Evolutionary conservation across 2,329 filamentous ascomycete genomes (phyloP).

Genomic region (Cercospora berteroae): DNA sequence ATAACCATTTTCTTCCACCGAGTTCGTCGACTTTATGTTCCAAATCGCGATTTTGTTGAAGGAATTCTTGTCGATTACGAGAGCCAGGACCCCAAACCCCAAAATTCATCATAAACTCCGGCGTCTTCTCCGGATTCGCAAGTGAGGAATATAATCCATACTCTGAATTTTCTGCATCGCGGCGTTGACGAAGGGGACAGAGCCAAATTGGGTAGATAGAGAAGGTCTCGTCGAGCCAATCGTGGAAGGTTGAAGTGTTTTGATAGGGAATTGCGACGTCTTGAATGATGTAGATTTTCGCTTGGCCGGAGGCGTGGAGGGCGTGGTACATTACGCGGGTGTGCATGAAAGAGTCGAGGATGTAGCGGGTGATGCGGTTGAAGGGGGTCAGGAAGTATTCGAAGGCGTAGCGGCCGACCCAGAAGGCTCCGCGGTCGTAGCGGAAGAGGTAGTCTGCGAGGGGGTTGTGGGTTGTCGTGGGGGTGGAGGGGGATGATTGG

Average conservation of each 20-base stretch:
- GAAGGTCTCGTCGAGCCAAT: slow-evolving; percentile 51
- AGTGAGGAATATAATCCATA: slow-evolving; percentile 6
- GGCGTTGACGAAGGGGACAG: slow-evolving; percentile 45
- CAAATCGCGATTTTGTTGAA: slow-evolving; percentile 66
- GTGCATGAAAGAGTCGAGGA: slow-evolving; percentile 61
- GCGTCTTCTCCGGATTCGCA: slow-evolving; percentile 11
- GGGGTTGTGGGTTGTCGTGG: slow-evolving; percentile 39
- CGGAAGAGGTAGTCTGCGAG: slow-evolving; percentile 57
- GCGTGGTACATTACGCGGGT: slow-evolving; percentile 63
- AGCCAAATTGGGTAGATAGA: slow-evolving; percentile 60
- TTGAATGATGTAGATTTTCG: slow-evolving; percentile 60
- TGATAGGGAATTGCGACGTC: slow-evolving; percentile 60
- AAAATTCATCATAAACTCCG: slow-evolving; percentile 52
- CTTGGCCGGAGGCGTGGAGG: slow-evolving; percentile 56
- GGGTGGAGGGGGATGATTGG: slow-evolving; percentile 5
- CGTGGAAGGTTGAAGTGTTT: slow-evolving; percentile 52
- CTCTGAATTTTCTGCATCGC: slow-evolving; percentile 3
- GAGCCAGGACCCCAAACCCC: slow-evolving; percentile 80
- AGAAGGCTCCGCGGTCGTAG: slow-evolving; percentile 65
- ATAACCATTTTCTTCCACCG: slow-evolving; percentile 81
- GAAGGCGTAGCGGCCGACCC: slow-evolving; percentile 61
- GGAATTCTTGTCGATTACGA: slow-evolving; percentile 54
- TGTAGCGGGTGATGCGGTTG: slow-evolving; percentile 56
- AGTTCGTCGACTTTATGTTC: slow-evolving; percentile 68
- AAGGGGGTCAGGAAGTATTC: slow-evolving; percentile 62